These are phyloP conservation scores for Sugiyamaella japonica DNA, from an alignment of 1,139 yeast species.

Conservation along the genomic window DNA sequence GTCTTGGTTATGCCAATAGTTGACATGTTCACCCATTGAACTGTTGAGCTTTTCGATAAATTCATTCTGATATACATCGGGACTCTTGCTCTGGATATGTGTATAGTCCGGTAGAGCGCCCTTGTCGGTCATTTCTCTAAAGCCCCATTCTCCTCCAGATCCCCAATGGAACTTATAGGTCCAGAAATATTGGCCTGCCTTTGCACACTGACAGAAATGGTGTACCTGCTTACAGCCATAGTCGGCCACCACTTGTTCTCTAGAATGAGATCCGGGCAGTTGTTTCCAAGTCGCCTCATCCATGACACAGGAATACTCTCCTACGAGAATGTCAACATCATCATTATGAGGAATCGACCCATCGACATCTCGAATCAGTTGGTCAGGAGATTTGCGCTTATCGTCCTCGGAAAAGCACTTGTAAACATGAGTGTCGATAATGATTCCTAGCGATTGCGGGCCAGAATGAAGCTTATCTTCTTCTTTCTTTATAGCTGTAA, in stretches of 20 bases:
- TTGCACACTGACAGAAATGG: constrained; percentile 53
- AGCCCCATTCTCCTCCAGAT: constrained; percentile 96
- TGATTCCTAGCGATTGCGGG: constrained; percentile 52
- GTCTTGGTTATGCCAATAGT: constrained; percentile 69
- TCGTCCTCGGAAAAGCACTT: constrained; percentile 82
- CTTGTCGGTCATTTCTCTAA: constrained; percentile 68
- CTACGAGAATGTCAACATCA: constrained; percentile 65
- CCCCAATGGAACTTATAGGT: constrained; percentile 84
- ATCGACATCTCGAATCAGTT: constrained; percentile 60
- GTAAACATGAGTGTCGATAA: constrained; percentile 83
- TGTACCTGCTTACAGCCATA: constrained; percentile 49
- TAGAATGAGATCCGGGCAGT: constrained; percentile 39
- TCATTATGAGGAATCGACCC: constrained; percentile 50
- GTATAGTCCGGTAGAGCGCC: constrained; percentile 55
- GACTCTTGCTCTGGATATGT: constrained; percentile 31
- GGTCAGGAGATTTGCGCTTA: constrained; percentile 60
- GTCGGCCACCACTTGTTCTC: constrained; percentile 47
- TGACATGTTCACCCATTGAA: constrained; percentile 51
- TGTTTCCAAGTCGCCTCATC: constrained; percentile 74
- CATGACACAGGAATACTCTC: constrained; percentile 88
- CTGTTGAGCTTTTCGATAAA: constrained; percentile 47
- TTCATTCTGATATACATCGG: constrained; percentile 31
- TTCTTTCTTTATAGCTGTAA: constrained; percentile 58
- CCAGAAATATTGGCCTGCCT: constrained; percentile 84
- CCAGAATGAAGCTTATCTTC: constrained; percentile 38